phyloP scores from a whole-genome alignment of 176 grass and related monocot genomes.

The Carex cristatella region DNA sequence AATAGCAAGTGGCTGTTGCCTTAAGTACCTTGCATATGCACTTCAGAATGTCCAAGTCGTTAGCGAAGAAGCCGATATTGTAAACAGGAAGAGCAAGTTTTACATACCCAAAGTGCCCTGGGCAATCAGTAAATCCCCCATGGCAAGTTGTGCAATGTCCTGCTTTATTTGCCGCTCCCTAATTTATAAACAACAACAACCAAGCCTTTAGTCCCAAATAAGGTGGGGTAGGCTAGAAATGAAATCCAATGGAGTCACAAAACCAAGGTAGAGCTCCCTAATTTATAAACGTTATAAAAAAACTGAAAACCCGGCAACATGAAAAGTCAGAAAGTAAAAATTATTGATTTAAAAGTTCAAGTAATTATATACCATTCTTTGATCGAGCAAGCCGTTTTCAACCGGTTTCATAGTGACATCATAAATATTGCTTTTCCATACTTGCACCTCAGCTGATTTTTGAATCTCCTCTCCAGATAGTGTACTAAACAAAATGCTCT shows the following conservation, averaged over 20 bases:
- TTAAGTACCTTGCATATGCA: conserved; percentile 91
- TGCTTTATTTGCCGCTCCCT: conserved; percentile 68
- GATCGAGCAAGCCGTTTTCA: conserved; percentile 61
- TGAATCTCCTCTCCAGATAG: conserved; percentile 67
- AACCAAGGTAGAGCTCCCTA: too few species aligned
- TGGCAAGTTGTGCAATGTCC: conserved; percentile 65
- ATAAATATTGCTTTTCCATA: conserved; percentile 69
- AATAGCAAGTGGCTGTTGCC: neutral
- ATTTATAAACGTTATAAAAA: conserved; percentile 18
- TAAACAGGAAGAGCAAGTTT: conserved; percentile 87
- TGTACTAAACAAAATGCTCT: conserved; percentile 68
- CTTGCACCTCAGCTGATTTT: conserved; percentile 56
- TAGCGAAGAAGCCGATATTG: conserved; percentile 77
- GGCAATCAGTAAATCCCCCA: conserved; percentile 57
- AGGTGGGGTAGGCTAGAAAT: too few species aligned
- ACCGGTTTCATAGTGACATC: conserved; percentile 21
- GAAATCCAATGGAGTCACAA: too few species aligned
- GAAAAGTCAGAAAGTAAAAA: neutral
- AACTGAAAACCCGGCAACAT: neutral
- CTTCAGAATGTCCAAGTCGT: conserved; percentile 75
- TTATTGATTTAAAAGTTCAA: neutral
- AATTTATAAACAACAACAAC: neutral
- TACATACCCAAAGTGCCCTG: conserved; percentile 87
- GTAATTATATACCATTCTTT: conserved; percentile 44
- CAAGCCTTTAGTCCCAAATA: too few species aligned